phyloP scores from a whole-genome alignment of 169 alveolate genomes.

The Pseudocohnilembus persalinus region DNA sequence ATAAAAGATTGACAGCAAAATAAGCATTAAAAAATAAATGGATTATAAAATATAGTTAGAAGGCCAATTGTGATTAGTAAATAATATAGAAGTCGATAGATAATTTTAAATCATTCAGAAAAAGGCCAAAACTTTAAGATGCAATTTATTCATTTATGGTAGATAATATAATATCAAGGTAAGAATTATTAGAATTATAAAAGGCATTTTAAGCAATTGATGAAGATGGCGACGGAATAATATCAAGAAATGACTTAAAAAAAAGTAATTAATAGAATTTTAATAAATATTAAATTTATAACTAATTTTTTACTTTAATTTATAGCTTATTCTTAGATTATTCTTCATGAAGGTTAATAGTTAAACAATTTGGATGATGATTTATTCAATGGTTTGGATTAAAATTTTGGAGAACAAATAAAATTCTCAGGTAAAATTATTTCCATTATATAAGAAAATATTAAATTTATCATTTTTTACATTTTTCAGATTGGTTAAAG shows the following conservation, averaged over 20 bases:
- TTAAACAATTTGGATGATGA: background rate
- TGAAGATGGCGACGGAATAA: conserved; percentile 69
- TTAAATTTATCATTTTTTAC: too few relatives aligned
- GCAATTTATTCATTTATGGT: conserved; percentile 79
- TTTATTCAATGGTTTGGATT: background rate
- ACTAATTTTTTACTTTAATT: too few relatives aligned
- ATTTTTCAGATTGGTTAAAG: background rate
- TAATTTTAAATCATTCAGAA: conserved; percentile 45
- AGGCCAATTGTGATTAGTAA: conserved; percentile 21
- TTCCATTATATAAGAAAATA: background rate
- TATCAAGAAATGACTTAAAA: conserved; percentile 63
- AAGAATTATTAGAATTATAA: conserved; percentile 34
- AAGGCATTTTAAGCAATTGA: conserved; percentile 45
- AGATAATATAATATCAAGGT: conserved; percentile 37
- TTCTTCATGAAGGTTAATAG: background rate
- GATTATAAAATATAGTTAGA: conserved; percentile 56
- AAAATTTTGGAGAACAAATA: background rate
- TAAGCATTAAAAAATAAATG: conserved; percentile 87
- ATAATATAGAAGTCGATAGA: conserved; percentile 12
- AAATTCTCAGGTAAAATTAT: background rate
- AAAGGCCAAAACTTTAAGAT: conserved; percentile 49
- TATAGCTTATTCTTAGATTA: background rate
- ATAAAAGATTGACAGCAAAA: conserved; percentile 83
- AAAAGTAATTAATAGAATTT: conserved; percentile 46
- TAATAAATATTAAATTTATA: too few relatives aligned